These are phyloP conservation scores for Poa annua DNA, from an alignment of 176 grass and related monocot genomes.

Conservation along the genomic window DNA sequence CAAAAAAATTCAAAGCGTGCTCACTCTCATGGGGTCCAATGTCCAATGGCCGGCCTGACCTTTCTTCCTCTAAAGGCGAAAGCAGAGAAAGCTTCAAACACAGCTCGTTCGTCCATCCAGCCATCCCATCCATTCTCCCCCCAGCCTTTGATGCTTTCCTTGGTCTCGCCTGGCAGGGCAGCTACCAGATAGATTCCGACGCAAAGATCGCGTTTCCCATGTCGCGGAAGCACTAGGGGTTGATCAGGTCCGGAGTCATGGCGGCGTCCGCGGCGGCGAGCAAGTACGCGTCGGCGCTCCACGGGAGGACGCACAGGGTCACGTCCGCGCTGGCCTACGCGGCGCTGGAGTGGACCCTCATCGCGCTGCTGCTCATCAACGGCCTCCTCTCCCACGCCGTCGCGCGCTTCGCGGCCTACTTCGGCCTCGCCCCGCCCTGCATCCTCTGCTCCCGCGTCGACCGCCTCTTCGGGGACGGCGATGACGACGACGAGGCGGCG, in stretches of 20 bases:
- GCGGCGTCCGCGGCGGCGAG: conserved; percentile 34
- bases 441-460: conserved; percentile 88
- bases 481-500: conserved; percentile 18
- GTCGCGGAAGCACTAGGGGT: not conserved
- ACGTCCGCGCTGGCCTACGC: conserved; percentile 64
- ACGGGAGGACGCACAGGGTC: conserved; percentile 56
- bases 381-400: conserved; percentile 79
- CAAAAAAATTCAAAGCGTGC: conserved; percentile 36
- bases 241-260: conserved; percentile 42
- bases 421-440: conserved; percentile 70
- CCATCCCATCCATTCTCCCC: conserved; percentile 28
- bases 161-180: not conserved
- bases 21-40: conserved; percentile 58
- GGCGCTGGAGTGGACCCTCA: conserved; percentile 91
- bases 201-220: conserved; percentile 32
- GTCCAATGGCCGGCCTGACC: conserved; percentile 34
- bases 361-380: conserved; percentile 81
- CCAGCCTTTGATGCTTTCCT: conserved; percentile 26
- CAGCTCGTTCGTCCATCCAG: conserved; percentile 33
- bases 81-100: conserved; percentile 50
- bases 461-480: conserved; percentile 54
- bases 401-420: conserved; percentile 81
- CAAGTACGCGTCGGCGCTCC: conserved; percentile 57
- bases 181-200: not conserved
- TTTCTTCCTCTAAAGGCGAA: conserved; percentile 50